Conservation (phyloP, 2,329 filamentous ascomycete genomes). For the Pseudocercospora fuligena region DNA sequence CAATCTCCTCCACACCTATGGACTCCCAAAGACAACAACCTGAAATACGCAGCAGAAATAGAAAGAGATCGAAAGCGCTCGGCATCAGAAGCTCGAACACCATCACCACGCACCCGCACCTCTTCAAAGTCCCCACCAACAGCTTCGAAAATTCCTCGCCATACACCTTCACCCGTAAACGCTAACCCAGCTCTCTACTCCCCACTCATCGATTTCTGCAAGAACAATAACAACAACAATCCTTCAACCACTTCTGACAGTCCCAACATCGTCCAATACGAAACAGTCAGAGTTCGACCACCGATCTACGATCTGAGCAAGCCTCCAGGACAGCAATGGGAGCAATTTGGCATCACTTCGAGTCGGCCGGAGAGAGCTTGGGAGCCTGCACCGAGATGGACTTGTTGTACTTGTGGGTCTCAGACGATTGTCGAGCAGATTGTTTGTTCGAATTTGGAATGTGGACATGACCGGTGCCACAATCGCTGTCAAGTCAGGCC, state of each 20-base stretch:
- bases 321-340: constrained; percentile 25
- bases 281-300: constrained; percentile 24
- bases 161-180: neutral
- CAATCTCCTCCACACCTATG: neutral
- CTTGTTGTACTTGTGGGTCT: constrained; percentile 34
- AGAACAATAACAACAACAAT: neutral
- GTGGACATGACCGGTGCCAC: constrained; percentile 36
- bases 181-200: neutral
- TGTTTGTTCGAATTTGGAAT: constrained; percentile 34
- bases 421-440: constrained; percentile 38
- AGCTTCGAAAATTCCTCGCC: neutral
- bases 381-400: constrained; percentile 35
- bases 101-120: neutral
- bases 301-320: constrained; percentile 28
- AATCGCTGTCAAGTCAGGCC: constrained; percentile 15
- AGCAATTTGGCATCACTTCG: constrained; percentile 14
- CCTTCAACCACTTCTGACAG: neutral
- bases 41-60: neutral
- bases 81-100: neutral
- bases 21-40: neutral
- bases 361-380: constrained; percentile 29
- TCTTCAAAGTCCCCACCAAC: neutral
- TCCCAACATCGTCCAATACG: constrained; percentile 1
- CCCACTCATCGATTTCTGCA: constrained; percentile 5
- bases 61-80: neutral